Evolutionary conservation across 1,284 basidiomycete genomes (phyloP), one percentile per base, ranked within the genome.

Genomic region (Malassezia brasiliensis): DNA sequence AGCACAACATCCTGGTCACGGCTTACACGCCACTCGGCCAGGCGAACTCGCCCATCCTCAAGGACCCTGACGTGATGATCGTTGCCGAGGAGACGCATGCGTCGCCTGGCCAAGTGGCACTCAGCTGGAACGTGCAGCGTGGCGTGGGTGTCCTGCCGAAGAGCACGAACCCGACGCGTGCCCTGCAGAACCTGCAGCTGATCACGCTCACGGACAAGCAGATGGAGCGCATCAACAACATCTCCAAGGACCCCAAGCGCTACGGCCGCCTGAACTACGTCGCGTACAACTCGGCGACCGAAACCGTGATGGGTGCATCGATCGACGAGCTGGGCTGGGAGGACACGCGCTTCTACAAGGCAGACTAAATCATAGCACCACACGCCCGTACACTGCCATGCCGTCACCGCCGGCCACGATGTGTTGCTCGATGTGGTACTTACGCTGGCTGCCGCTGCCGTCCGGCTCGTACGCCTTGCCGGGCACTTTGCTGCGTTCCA

Each of bases 11-110:
- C 65, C 76, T 83, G 28, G 78, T 86, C 0, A 81, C 88, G 74
- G 87, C 87, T 0, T 90, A 89, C 76, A 88, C 85, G 9, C 89
- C 89, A 3, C 80, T 90, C 30, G 88, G 88, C 5, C 87, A 85
- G 17, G 82, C 83, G 7, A 80, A 83, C 66, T 83, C 84, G 3
- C 85, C 86, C 2, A 76, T 90, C n/a, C 76, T 87, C 52, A 75
- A 76, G 15, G 87, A 91, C 69, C 80, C 83, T 49, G 79, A 80
- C 15, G 81, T 87, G 14, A 60, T 77, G n/a, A 78, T 79, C 59
- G 80, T 89, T 53, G 86, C 85, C 5, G 68, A 79, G 47, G 67
- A 70, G 73, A 34, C 37, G 14, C 75, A 75, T 5, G 75, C 85
- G 35, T 76, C 80, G 38, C 78, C 82, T 1, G 78, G 84, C 2